These are phyloP conservation scores for Trametes sp. DNA, from an alignment of 1,284 basidiomycete genomes.

Conservation along the genomic window DNA sequence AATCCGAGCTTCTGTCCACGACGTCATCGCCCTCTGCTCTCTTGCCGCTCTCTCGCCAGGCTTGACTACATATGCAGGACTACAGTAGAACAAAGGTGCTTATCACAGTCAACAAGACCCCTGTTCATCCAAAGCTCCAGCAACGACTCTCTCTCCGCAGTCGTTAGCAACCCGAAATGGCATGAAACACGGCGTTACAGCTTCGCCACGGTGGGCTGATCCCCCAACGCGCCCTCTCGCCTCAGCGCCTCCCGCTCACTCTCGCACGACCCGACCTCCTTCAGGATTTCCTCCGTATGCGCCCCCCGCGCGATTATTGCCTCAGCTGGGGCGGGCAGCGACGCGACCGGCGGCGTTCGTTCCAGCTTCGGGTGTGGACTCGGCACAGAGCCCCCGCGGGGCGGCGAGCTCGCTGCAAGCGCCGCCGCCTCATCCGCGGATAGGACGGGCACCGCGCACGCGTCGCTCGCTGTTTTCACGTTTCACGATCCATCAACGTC, in stretches of 20 bases:
- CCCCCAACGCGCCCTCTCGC: conserved; percentile 31
- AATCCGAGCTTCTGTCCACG: neutral
- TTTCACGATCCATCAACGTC: conserved; percentile 4
- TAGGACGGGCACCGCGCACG: conserved; percentile 82
- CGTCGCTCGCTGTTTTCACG: conserved; percentile 66
- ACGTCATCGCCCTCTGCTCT: neutral
- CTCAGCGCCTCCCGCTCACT: conserved; percentile 24
- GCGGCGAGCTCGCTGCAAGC: conserved; percentile 44
- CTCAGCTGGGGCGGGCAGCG: conserved; percentile 18
- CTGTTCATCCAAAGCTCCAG: too few species aligned
- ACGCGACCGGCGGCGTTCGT: conserved; percentile 37
- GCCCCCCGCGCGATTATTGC: conserved; percentile 53
- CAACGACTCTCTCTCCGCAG: too few species aligned
- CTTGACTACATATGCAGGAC: too few species aligned
- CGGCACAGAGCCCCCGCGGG: conserved; percentile 44
- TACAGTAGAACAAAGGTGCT: too few species aligned
- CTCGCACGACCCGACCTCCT: conserved; percentile 27
- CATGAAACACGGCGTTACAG: conserved; percentile 16
- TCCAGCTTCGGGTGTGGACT: conserved; percentile 58
- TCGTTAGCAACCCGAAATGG: too few species aligned
- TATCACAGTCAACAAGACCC: too few species aligned
- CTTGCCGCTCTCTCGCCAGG: neutral
- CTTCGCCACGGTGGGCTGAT: conserved; percentile 20
- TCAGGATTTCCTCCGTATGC: conserved; percentile 55
- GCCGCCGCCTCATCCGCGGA: conserved; percentile 64